These are phyloP conservation scores for Fragaria iinumae DNA, from an alignment of 306 rosid species.

Conservation along the genomic window DNA sequence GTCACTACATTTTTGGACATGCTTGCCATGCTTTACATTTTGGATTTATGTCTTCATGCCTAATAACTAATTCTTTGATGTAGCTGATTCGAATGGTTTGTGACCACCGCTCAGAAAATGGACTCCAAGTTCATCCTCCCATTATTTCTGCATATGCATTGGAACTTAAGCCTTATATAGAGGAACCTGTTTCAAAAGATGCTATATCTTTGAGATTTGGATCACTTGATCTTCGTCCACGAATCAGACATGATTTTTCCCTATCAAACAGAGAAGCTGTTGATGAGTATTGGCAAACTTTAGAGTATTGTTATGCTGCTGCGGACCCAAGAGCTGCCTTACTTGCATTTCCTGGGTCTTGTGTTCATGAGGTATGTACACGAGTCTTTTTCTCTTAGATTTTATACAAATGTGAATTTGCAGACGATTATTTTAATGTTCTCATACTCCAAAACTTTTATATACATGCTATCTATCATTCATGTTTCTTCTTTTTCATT, in stretches of 20 bases:
- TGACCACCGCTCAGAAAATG: constrained; percentile 44
- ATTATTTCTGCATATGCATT: constrained; percentile 51
- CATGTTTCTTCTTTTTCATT: background rate
- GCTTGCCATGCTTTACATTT: constrained; percentile 8
- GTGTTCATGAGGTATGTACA: constrained; percentile 70
- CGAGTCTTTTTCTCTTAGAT: background rate
- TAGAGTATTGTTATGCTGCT: constrained; percentile 85
- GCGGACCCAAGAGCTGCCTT: constrained; percentile 72
- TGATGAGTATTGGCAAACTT: constrained; percentile 86
- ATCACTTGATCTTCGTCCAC: constrained; percentile 78
- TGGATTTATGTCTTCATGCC: constrained; percentile 16
- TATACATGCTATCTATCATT: background rate
- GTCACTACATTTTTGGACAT: background rate
- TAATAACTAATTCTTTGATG: constrained; percentile 39
- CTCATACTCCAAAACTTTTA: constrained; percentile 9
- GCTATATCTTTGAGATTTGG: constrained; percentile 51
- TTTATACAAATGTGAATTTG: constrained; percentile 3
- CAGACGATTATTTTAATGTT: constrained; percentile 8
- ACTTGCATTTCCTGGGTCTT: constrained; percentile 92
- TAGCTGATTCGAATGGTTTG: constrained; percentile 72
- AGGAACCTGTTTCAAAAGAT: constrained; percentile 80
- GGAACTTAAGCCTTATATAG: constrained; percentile 90
- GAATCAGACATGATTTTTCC: constrained; percentile 92
- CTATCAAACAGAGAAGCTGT: constrained; percentile 74
- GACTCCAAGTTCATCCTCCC: constrained; percentile 33